phyloP scores from a whole-genome alignment of 2,329 filamentous ascomycete genomes.

The Penicillium sp. region DNA sequence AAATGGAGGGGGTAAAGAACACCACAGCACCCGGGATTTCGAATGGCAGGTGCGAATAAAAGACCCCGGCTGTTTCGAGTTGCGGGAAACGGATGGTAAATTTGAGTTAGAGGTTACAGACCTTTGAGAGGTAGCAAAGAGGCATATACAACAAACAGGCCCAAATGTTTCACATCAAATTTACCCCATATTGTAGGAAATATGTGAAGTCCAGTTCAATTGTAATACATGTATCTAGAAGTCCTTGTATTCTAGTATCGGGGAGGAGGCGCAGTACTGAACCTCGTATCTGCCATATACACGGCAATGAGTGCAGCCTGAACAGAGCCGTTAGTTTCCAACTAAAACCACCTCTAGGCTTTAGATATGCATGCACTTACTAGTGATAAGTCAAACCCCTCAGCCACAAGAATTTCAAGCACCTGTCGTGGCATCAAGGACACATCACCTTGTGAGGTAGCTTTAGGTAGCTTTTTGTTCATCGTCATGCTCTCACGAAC shows the following conservation, averaged over 20 bases:
- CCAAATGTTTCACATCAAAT: neutral
- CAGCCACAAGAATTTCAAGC: constrained; percentile 12
- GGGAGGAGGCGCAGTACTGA: neutral
- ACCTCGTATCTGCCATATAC: constrained; percentile 4
- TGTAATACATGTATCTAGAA: neutral
- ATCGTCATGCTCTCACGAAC: constrained; percentile 14
- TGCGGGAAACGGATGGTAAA: no score
- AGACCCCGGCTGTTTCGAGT: no score
- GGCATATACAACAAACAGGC: neutral
- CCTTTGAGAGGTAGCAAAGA: neutral
- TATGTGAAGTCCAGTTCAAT: no score
- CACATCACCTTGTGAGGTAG: neutral
- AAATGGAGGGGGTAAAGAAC: no score
- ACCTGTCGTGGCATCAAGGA: constrained; percentile 3
- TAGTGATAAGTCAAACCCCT: constrained; percentile 13
- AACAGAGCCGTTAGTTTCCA: neutral
- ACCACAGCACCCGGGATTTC: no score
- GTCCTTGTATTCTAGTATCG: neutral
- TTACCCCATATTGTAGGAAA: neutral
- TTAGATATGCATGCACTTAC: constrained; percentile 1
- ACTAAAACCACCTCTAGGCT: neutral
- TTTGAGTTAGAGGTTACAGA: no score
- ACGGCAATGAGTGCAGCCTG: constrained; percentile 3
- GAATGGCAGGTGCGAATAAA: no score
- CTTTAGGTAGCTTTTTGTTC: constrained; percentile 4